Base-by-base conservation (phyloP, 257 asterid species). In the Ligustrum vulgare region DNA sequence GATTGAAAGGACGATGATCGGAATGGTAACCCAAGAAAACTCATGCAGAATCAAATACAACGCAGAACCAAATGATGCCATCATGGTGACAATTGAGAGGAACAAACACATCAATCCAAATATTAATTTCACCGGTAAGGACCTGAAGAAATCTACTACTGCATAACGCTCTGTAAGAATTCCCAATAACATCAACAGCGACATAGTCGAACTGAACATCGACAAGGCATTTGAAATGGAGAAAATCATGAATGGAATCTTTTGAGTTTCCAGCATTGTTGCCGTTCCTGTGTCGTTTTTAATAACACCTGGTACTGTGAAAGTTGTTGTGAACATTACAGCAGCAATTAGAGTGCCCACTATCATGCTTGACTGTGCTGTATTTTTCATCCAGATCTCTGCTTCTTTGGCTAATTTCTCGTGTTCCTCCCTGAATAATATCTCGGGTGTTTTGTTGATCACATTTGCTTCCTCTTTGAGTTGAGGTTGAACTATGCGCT, bases 271-370 rank as follows among this genome's bases (percentile, higher is more conserved):
- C 25, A 73, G 11, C 80, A 83, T 69, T 5, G 47, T 43, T 1
- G 83, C 85, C 12, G 47, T n/a, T 1, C 85, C 84, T 0, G 35
- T 22, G 2, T 49, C 35, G 2, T 43, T 47, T 3, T 66, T 39
- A 31, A 75, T 80, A 69, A 85, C 87, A 11, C 87, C 82, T 15
- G 87, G 87, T 10, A 84, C 77, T 4, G 83, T 84, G 25, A 81
- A 84, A 6, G 81, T 81, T 3, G 87, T 73, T 9, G 87, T 80
- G 62, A 84, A 78, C 79, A 84, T 76, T 25, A 80, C 85, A 2
- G 87, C 80, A 5, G 85, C 78, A 12, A 84, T 76, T 16, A 84
- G 83, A 10, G 79, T 84, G 20, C 83, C 81, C 0, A 84, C 83
- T 3, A 78, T 49, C 87, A 84, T 81, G 77, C 83, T 75, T 10